Conservation (phyloP, 768 basidiomycete species). For the Lentinula sp. region DNA sequence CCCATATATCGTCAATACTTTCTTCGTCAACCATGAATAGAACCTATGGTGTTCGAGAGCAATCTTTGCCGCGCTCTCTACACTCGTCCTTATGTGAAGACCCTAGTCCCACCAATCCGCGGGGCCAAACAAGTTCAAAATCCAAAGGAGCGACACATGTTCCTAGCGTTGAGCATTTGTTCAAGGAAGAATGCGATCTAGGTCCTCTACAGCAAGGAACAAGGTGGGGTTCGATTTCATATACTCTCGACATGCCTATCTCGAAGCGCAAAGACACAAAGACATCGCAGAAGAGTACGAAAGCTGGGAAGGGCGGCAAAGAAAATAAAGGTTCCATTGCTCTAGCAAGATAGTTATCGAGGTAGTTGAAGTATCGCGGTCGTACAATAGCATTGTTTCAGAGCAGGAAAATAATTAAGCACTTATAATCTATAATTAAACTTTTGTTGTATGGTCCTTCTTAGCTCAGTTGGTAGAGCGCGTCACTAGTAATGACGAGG, state of each 20-base stretch:
- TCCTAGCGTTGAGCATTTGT: neutral
- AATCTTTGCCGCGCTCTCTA: neutral
- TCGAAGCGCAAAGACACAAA: neutral
- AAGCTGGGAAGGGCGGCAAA: neutral
- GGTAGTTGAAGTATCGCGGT: too few relatives aligned
- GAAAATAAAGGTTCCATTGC: neutral
- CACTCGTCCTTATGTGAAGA: neutral
- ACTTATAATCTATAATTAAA: neutral
- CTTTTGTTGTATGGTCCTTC: neutral
- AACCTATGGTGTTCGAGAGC: neutral
- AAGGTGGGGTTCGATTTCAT: neutral
- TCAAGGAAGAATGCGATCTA: neutral
- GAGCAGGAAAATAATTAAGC: too few relatives aligned
- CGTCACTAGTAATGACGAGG: constrained; percentile 12
- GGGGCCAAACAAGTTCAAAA: neutral
- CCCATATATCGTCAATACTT: neutral
- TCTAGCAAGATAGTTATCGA: neutral
- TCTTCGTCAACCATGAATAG: neutral
- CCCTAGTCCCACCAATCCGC: neutral
- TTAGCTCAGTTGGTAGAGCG: constrained; percentile 14
- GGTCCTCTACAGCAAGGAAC: neutral
- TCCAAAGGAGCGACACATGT: neutral
- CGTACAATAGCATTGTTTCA: too few relatives aligned
- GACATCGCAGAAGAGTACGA: neutral
- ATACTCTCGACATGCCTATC: neutral